Base-by-base conservation (phyloP, 2,329 filamentous ascomycete species). In the Chrysoporthe austroafricana region DNA sequence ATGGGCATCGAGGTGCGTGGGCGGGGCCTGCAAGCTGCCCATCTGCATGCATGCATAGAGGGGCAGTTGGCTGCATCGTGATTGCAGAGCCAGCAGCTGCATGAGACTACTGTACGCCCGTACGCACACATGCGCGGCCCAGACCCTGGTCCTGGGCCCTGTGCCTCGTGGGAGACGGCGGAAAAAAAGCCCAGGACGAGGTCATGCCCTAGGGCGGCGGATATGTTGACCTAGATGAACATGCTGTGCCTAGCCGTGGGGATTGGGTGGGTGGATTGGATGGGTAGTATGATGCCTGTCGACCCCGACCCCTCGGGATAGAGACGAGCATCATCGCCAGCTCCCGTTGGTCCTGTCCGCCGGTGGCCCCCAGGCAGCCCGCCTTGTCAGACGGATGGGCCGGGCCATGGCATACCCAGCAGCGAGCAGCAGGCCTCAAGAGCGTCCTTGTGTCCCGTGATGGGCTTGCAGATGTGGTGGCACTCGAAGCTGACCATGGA, bases 1-100 rank as follows among this genome's bases (percentile, higher is more conserved):
- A 44, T 42, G 16, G 57, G 21, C 9, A 42, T 7, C 7, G 18
- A 44, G 36, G 21, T 52, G 50, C n/a, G 26, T 26, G 26, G 50
- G 50, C 52, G 66, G 64, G 50, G 21, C 62, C 62, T 69, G 68
- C 65, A 65, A 42, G 56, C 43, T 62, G 61, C 63, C 21, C 21
- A 56, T 32, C 42, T 46, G 42, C 58, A 61, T 58, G 44, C 61
- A 54, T 62, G 52, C 62, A 64, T 34, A 8, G 48, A 56, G 50
- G 62, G 11, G 36, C 50, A 34, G 54, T 21, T 46, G 54, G 63
- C 54, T 39, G 54, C 63, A 64, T 64, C 14, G 62, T 66, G 67
- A 66, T 66, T 64, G 67, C 64, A 67, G 68, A 44, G 63, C 57
- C 57, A 63, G 61, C 54, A 44, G 54, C 44, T 58, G 60, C 54